Percentiles rank a stretch among this genome's conserved stretches.
These are phyloP conservation scores for Amanita brunnescens DNA, from an alignment of 768 basidiomycete genomes.

Conservation along the genomic window DNA sequence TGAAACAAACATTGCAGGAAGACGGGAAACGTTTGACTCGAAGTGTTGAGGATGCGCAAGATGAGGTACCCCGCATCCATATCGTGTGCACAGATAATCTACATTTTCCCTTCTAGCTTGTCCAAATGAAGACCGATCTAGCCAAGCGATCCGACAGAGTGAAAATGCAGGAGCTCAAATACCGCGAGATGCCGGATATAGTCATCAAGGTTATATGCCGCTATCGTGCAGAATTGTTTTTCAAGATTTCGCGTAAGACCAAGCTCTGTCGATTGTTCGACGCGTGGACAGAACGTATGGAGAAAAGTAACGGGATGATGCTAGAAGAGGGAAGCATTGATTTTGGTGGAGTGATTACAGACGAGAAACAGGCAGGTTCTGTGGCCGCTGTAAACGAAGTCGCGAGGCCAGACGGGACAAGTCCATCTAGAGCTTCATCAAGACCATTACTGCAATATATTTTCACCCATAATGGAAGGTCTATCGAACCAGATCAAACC, in stretches of 20 bases:
- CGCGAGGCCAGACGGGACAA: slow-evolving; percentile 42
- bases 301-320: slow-evolving; percentile 44
- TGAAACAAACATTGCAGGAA: slow-evolving; percentile 43
- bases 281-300: slow-evolving; percentile 89
- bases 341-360: slow-evolving; percentile 7
- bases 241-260: slow-evolving; percentile 88
- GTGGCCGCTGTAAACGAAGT: neutral
- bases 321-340: slow-evolving; percentile 17
- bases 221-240: slow-evolving; percentile 85
- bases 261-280: slow-evolving; percentile 77
- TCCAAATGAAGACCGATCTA: slow-evolving; percentile 77
- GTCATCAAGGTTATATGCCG: slow-evolving; percentile 84
- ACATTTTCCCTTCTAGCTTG: slow-evolving; percentile 37
- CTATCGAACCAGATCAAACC: slow-evolving; percentile 73
- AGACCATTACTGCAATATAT: slow-evolving; percentile 63
- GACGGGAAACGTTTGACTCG: slow-evolving; percentile 74
- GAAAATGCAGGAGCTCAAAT: slow-evolving; percentile 72
- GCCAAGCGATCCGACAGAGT: slow-evolving; percentile 73
- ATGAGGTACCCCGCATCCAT: slow-evolving; percentile 46
- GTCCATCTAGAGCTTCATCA: slow-evolving; percentile 18
- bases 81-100: slow-evolving; percentile 1
- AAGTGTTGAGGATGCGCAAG: slow-evolving; percentile 81
- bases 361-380: slow-evolving; percentile 12
- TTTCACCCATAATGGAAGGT: slow-evolving; percentile 76
- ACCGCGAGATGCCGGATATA: slow-evolving; percentile 81